A percentile compares a stretch with the other conserved stretches of the same genome.
Conservation (phyloP, 257 asterid species). For the Schizonepeta tenuifolia region DNA sequence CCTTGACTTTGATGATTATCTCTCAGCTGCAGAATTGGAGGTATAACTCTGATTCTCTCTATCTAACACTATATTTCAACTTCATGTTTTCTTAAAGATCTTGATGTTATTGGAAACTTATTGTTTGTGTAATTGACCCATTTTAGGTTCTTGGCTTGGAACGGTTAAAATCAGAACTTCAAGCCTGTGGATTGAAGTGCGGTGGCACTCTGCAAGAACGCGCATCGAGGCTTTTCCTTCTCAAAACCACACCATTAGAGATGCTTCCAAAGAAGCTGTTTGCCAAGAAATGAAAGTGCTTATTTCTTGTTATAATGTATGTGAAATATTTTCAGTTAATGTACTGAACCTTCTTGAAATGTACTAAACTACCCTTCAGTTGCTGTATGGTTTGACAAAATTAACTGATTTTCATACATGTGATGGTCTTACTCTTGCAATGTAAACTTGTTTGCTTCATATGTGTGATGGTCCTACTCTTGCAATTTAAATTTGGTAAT, state of each 20-base stretch:
- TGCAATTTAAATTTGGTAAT: too few relatives aligned
- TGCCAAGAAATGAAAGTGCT: constrained; percentile 67
- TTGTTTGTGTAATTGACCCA: neutral
- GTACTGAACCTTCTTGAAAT: neutral
- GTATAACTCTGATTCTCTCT: constrained; percentile 34
- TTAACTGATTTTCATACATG: neutral
- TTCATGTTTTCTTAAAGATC: neutral
- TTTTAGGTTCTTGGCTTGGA: constrained; percentile 80
- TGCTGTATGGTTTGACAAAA: neutral
- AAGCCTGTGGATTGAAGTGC: constrained; percentile 69
- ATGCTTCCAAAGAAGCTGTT: constrained; percentile 85
- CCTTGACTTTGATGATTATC: constrained; percentile 58
- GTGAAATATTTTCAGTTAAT: constrained; percentile 6
- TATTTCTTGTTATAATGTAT: constrained; percentile 22
- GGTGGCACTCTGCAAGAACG: constrained; percentile 92
- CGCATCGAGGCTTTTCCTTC: constrained; percentile 76
- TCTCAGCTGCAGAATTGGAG: constrained; percentile 70
- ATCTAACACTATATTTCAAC: neutral
- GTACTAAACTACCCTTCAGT: neutral
- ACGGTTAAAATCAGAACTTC: constrained; percentile 77
- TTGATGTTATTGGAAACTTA: constrained; percentile 12
- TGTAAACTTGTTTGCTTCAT: neutral
- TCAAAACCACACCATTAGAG: constrained; percentile 63
- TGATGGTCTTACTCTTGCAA: neutral
- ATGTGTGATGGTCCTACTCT: neutral